Evolutionary conservation across 129 eudicot genomes (phyloP), one percentile per base, ranked within the genome.

Genomic region (Flaveria trinervia): DNA sequence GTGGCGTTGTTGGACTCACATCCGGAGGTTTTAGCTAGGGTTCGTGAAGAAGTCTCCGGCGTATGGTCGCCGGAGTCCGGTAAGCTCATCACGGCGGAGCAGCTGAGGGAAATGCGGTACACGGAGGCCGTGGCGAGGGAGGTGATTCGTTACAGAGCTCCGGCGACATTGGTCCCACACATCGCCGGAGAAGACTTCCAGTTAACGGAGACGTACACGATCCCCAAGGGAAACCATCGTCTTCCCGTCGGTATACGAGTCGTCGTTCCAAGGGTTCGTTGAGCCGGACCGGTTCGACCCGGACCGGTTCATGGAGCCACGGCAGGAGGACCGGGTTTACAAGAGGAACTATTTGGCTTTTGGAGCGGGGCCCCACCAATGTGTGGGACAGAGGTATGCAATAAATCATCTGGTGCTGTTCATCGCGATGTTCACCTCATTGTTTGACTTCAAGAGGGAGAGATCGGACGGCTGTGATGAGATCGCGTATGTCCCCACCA

Each of bases 341-440:
- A 90, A 85, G 57, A 84, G 52, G 45, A 90, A 93, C 62, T 93
- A 79, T 65, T 67, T 93, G 25, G 98, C 91, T 0, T 93, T 93
- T 43, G 98, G 98, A 0, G 96, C 98, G 0, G 95, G 96, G 80
- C 74, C 92, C 79, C 95, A 93, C 71, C 98, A 93, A 9, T 93
- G 98, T 71, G 98, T 93, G 72, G 98, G 98, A 0, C 98, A 90
- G 85, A 86, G 92, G 83, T 93, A 93, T 22, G 98, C 98, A 1
- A 81, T 88, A 10, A 93, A 90, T 81, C 93, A 90, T 30, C 69
- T 93, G 76, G 86, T 88, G 14, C 52, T 93, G 18, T 93, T 93
- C 81, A 88, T 90, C 10, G 98, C 96, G 8, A 81, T 93, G 89
- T 90, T 90, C 75, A 84, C 90, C 5, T 76, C 89, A 7, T 86